Evolutionary conservation across 352 stramenopile species (phyloP).

Genomic region (Pythium rishiriense): DNA sequence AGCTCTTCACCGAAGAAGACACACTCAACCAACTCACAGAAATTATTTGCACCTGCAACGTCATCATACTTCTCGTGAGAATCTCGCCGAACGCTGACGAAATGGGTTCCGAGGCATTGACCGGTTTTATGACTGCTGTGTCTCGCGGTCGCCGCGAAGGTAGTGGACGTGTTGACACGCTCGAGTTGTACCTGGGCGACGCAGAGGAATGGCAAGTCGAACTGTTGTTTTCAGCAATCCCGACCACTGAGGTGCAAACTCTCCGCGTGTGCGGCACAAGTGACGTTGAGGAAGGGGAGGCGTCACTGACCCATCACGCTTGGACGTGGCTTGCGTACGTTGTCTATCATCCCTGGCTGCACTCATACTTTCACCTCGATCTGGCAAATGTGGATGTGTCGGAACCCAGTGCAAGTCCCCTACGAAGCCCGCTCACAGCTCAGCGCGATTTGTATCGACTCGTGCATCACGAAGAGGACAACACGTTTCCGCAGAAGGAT

Average conservation of each 20-base stretch:
- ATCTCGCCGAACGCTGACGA: neutral
- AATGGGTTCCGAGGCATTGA: neutral
- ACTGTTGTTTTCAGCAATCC: neutral
- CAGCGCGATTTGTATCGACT: constrained; percentile 2
- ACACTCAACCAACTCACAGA: neutral
- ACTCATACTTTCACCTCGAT: neutral
- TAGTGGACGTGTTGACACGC: neutral
- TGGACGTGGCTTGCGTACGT: constrained; percentile 11
- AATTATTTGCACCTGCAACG: constrained; percentile 1
- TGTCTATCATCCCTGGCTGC: constrained; percentile 1
- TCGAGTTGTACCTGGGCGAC: neutral
- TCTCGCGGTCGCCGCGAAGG: neutral
- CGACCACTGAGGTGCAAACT: neutral
- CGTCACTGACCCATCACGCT: neutral
- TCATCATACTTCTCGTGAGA: neutral
- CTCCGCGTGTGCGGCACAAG: neutral
- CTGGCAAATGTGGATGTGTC: neutral
- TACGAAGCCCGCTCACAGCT: neutral
- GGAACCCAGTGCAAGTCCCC: neutral
- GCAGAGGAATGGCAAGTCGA: constrained; percentile 4
- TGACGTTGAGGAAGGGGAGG: neutral
- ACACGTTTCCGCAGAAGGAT: neutral
- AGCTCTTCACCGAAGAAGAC: neutral
- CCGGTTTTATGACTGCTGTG: neutral
- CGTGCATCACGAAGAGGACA: neutral